phyloP scores from a whole-genome alignment of 169 alveolate species.

The Pseudocohnilembus persalinus region DNA sequence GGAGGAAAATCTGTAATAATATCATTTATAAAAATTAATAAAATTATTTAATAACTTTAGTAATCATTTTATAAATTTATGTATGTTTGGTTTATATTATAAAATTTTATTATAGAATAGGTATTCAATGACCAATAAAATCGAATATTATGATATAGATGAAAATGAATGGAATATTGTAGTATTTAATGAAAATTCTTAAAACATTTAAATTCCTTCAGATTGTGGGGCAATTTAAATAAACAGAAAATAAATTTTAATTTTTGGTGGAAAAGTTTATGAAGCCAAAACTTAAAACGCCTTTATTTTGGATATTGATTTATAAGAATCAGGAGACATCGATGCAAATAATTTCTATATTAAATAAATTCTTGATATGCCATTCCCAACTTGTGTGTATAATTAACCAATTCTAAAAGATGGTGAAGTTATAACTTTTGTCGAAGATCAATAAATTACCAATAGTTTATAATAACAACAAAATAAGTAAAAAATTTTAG shows the following conservation, averaged over 20 bases:
- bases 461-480: neutral
- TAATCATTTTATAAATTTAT: neutral
- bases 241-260: too few species aligned
- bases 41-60: too few species aligned
- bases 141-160: neutral
- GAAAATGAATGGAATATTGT: neutral
- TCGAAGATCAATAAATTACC: neutral
- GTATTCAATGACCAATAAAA: neutral
- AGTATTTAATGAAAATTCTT: neutral
- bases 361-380: neutral
- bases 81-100: neutral
- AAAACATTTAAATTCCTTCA: neutral
- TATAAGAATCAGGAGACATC: neutral
- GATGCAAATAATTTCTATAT: neutral
- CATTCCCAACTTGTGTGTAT: neutral
- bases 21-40: too few species aligned
- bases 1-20: neutral
- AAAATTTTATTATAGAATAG: neutral
- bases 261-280: neutral
- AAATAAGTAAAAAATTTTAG: too few species aligned
- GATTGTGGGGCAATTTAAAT: neutral
- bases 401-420: neutral
- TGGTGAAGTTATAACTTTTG: neutral
- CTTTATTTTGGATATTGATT: too few species aligned
- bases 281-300: neutral